Conservation (phyloP, 805 yeast genomes). For the Candida palmyrensis region DNA sequence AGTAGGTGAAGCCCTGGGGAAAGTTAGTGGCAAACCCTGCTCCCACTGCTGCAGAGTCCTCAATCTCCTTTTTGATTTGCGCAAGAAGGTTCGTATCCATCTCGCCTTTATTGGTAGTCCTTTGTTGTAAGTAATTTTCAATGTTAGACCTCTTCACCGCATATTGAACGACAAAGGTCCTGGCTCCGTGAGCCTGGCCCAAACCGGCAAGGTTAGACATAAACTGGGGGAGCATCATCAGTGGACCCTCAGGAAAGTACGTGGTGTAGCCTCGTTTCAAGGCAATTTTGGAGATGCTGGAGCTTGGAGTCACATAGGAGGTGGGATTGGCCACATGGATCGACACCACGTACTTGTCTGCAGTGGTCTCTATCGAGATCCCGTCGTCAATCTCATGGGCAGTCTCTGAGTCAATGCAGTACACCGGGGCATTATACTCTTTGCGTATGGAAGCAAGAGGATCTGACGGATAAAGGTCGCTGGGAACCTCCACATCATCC, state of each 20-base stretch:
- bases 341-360: slow-evolving; percentile 39
- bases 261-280: slow-evolving; percentile 57
- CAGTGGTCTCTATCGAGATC: slow-evolving; percentile 47
- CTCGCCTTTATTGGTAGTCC: slow-evolving; percentile 4
- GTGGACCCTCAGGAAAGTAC: slow-evolving; percentile 63
- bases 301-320: slow-evolving; percentile 46
- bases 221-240: slow-evolving; percentile 65
- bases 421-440: slow-evolving; percentile 50
- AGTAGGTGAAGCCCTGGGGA: slow-evolving; percentile 50
- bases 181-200: slow-evolving; percentile 38
- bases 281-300: slow-evolving; percentile 49
- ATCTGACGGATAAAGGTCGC: slow-evolving; percentile 24
- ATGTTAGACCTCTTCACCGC: slow-evolving; percentile 13
- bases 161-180: slow-evolving; percentile 39
- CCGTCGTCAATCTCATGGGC: slow-evolving; percentile 97
- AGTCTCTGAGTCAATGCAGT: slow-evolving; percentile 73
- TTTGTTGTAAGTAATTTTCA: slow-evolving; percentile 13
- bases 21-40: slow-evolving; percentile 22
- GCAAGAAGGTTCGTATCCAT: slow-evolving; percentile 6
- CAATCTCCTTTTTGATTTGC: slow-evolving; percentile 12
- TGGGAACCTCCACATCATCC: slow-evolving; percentile 2
- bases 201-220: slow-evolving; percentile 50
- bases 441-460: slow-evolving; percentile 27
- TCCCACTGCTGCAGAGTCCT: slow-evolving; percentile 14
- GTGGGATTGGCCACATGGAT: slow-evolving; percentile 88